Percentiles rank a stretch among this genome's conserved stretches.
Conservation (phyloP, 805 yeast genomes). For the Priceomyces melissophilus region DNA sequence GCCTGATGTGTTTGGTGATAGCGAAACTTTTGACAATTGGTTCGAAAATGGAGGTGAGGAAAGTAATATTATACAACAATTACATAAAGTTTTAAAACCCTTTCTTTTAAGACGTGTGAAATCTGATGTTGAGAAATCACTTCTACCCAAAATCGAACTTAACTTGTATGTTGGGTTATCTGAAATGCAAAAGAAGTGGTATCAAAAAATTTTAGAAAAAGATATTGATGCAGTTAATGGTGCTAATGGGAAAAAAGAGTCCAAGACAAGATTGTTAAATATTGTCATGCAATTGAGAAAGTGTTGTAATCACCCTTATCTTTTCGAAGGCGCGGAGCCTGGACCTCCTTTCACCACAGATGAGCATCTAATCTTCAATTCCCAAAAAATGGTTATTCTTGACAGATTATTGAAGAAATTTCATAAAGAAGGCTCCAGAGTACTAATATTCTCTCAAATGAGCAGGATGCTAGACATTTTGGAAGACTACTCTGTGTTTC, state of each 20-base stretch:
- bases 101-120: constrained; percentile 74
- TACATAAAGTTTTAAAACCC: constrained; percentile 74
- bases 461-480: constrained; percentile 75
- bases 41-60: constrained; percentile 40
- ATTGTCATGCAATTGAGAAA: constrained; percentile 84
- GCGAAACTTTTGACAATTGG: constrained; percentile 75
- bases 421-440: constrained; percentile 69
- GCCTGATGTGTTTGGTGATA: constrained; percentile 75
- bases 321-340: constrained; percentile 86
- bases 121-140: constrained; percentile 75
- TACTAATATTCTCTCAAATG: constrained; percentile 80
- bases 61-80: constrained; percentile 58
- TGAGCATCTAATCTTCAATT: constrained; percentile 72
- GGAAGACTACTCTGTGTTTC: constrained; percentile 73
- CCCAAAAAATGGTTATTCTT: constrained; percentile 68
- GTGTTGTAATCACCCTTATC: constrained; percentile 82
- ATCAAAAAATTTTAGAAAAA: constrained; percentile 70
- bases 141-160: constrained; percentile 71
- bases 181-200: constrained; percentile 77
- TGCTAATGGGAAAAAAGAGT: constrained; percentile 70
- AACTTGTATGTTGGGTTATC: constrained; percentile 74
- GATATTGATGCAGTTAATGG: constrained; percentile 85
- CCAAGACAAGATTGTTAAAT: constrained; percentile 70
- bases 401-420: constrained; percentile 63
- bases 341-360: constrained; percentile 88